Base-by-base conservation (phyloP, 768 basidiomycete species). In the Clavaria fumosa region DNA sequence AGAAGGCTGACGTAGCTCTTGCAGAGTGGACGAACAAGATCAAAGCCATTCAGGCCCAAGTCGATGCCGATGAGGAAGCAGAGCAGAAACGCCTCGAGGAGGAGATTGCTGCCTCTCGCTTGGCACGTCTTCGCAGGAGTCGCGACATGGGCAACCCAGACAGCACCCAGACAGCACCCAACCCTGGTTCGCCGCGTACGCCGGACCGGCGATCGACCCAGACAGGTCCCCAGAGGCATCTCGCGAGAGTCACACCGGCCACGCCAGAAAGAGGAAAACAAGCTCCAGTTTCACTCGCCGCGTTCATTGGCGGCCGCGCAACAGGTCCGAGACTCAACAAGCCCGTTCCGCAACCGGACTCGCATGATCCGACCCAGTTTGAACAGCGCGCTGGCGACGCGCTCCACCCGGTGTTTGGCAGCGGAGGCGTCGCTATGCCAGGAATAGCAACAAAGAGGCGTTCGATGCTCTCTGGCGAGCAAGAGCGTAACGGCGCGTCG, bases 1-100 rank as follows among this genome's bases (percentile, higher is more conserved):
- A 69, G 7, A 70, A 67, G 42, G 62, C 75, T 14, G 80, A 82
- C 47, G 60, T 64, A 3, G 76, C 72, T 34, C 63, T 84, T n/a
- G 67, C 80, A 11, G 80, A 86, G 53, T 86, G 83, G 83, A 70
- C 82, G 10, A 76, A 60, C 56, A 77, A 68, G 61, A 83, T 88
- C 53, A 78, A 77, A 52, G 78, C 72, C 11, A 57, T 86, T 54
- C 83, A 85, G 52, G 69, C 72, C 42, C 79, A 84, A 47, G 77
- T 84, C 18, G 83, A 88, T 44, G 75, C 75, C 10, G 78, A 83
- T 43, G 82, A 84, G 41, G 81, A 82, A 51, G 70, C 66, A 4
- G 84, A 88, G 47, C 72, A 82, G 50, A 70, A 66, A 35, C 65
- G 74, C 38, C 64, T 88, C 1, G 70, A 72, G 48, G 67, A 71